Conservation (phyloP, 2,329 filamentous ascomycete species). For the Diaporthe citriasiana region DNA sequence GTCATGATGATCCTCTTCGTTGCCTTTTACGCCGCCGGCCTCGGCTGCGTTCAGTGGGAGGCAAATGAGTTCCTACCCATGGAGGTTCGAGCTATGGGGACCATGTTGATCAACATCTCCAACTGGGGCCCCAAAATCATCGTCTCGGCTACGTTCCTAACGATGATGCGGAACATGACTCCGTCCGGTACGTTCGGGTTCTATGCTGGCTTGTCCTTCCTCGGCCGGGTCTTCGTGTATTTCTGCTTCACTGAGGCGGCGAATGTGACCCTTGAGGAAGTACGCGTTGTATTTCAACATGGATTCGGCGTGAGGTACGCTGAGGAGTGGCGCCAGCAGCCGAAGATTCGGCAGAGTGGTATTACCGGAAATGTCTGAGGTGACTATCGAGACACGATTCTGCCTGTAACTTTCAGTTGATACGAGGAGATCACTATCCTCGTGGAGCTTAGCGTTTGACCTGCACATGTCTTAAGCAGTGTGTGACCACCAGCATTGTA, state of each 20-base stretch:
- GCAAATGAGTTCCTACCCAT: conserved; percentile 15
- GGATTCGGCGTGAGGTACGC: conserved; percentile 8
- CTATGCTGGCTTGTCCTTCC: not conserved
- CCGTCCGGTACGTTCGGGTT: conserved; percentile 4
- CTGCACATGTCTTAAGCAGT: not conserved
- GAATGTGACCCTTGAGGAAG: conserved; percentile 4
- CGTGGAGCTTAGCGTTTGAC: not conserved
- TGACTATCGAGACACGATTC: not conserved
- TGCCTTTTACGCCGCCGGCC: conserved; percentile 52
- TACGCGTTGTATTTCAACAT: conserved; percentile 19
- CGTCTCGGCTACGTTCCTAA: conserved; percentile 13
- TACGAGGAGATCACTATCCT: no score
- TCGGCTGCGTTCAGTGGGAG: conserved; percentile 10
- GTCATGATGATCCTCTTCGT: conserved; percentile 60
- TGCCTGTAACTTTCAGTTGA: not conserved
- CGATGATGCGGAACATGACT: conserved; percentile 17
- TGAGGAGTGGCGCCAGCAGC: conserved; percentile 9
- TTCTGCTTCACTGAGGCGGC: conserved; percentile 18
- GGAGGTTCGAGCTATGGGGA: not conserved
- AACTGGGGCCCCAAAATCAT: conserved; percentile 9
- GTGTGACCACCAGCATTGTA: not conserved
- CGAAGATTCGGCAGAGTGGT: not conserved
- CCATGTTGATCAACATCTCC: not conserved
- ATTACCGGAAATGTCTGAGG: not conserved
- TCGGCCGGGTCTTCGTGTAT: conserved; percentile 17